Conservation (phyloP, 305 asterid genomes). For the Solanum hybrid region DNA sequence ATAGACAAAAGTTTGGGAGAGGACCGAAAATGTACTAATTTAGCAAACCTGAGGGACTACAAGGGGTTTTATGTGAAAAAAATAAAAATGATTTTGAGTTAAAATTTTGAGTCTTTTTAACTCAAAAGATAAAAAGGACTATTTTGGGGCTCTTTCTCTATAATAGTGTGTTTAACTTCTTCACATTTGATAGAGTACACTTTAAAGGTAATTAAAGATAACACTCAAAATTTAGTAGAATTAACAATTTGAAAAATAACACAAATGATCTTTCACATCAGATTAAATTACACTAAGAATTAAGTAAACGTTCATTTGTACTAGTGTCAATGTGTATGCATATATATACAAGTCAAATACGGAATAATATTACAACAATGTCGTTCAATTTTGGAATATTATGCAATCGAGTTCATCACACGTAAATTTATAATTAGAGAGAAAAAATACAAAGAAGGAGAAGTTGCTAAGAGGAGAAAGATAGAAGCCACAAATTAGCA, state of each 20-base stretch:
- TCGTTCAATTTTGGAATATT: background rate
- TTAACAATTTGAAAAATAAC: too few species aligned
- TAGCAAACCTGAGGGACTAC: background rate
- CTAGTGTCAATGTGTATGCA: background rate
- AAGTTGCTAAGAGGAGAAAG: slow-evolving; percentile 9
- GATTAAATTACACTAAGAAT: background rate
- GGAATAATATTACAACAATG: background rate
- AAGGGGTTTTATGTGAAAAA: too few species aligned
- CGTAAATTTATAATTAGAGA: background rate
- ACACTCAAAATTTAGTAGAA: background rate
- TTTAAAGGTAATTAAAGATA: background rate
- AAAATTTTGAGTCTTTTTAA: too few species aligned
- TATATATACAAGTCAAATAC: background rate
- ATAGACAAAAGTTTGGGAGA: background rate
- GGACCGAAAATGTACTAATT: too few species aligned
- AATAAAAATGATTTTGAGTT: background rate
- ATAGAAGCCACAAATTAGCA: slow-evolving; percentile 69
- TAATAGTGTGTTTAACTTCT: background rate
- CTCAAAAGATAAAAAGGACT: background rate
- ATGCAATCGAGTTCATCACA: background rate
- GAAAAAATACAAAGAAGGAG: background rate
- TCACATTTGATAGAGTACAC: background rate
- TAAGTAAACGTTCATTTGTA: background rate
- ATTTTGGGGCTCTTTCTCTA: background rate
- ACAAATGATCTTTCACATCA: background rate